Percentiles rank a stretch among this genome's conserved stretches.
Evolutionary conservation across 192 early-diverging fungal species (phyloP).

Genomic region (Physocladia obscura): DNA sequence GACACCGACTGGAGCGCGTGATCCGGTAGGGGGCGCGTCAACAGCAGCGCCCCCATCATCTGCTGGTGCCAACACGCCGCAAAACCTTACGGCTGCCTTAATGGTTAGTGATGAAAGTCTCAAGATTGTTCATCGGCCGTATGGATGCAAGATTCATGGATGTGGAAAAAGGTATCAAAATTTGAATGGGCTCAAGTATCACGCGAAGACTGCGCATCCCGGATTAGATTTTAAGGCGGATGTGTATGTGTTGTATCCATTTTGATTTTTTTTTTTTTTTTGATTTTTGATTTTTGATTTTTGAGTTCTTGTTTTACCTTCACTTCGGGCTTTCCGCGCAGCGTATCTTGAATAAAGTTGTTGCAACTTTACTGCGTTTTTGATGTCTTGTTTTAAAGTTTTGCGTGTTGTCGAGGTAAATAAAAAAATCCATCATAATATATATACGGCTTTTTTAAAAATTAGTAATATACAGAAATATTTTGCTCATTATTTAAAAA

Average conservation of each 20-base stretch:
- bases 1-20: neutral
- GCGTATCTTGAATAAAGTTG: too few relatives aligned
- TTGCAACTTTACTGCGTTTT: too few relatives aligned
- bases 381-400: too few relatives aligned
- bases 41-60: neutral
- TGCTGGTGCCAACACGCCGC: neutral
- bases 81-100: slow-evolving; percentile 3
- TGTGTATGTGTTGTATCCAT: slow-evolving; percentile 30
- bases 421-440: too few relatives aligned
- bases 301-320: too few relatives aligned
- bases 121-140: slow-evolving; percentile 36
- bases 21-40: neutral
- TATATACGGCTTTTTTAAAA: too few relatives aligned
- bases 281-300: too few relatives aligned
- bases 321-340: too few relatives aligned
- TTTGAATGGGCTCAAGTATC: slow-evolving; percentile 93
- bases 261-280: too few relatives aligned
- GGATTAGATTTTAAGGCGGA: slow-evolving; percentile 40
- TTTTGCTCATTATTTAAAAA: too few relatives aligned
- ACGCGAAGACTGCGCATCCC: slow-evolving; percentile 49
- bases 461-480: too few relatives aligned
- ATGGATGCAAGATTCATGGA: slow-evolving; percentile 37
- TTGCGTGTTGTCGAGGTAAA: too few relatives aligned
- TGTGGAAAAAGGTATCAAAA: slow-evolving; percentile 97
- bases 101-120: slow-evolving; percentile 30